These are phyloP conservation scores for Onygenales sp. DNA, from an alignment of 2,329 filamentous ascomycete genomes.

Conservation along the genomic window DNA sequence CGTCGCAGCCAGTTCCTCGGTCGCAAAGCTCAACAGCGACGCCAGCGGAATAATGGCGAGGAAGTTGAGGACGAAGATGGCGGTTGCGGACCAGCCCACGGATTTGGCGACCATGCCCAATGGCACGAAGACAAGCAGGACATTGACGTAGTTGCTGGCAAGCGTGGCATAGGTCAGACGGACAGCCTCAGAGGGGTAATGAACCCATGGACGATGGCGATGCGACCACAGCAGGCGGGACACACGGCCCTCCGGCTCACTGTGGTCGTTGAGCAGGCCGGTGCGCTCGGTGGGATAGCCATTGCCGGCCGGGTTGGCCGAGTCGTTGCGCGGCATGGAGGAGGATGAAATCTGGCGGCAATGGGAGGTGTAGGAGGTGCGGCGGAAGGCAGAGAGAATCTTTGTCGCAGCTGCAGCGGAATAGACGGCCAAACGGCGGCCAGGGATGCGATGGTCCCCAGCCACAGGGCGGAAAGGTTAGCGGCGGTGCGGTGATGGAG, in stretches of 20 bases:
- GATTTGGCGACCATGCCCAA: slow-evolving; percentile 53
- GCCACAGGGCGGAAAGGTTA: slow-evolving; percentile 1
- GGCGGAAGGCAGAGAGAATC: slow-evolving; percentile 12
- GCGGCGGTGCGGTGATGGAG: too few relatives aligned
- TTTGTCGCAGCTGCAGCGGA: slow-evolving; percentile 2
- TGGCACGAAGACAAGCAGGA: slow-evolving; percentile 56
- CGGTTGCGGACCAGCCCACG: slow-evolving; percentile 48
- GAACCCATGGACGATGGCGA: slow-evolving; percentile 27
- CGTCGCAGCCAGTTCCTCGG: slow-evolving; percentile 52
- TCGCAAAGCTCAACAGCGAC: slow-evolving; percentile 54
- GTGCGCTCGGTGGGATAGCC: slow-evolving; percentile 6
- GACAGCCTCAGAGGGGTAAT: slow-evolving; percentile 29
- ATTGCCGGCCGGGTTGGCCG: slow-evolving; percentile 2
- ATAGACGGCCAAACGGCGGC: neutral
- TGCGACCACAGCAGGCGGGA: slow-evolving; percentile 15
- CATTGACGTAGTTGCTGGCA: slow-evolving; percentile 46
- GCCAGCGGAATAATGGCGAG: slow-evolving; percentile 55
- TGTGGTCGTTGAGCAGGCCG: slow-evolving; percentile 5
- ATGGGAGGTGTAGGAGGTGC: slow-evolving; percentile 2
- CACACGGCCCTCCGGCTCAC: neutral
- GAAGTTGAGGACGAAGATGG: slow-evolving; percentile 55
- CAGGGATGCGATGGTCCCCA: neutral
- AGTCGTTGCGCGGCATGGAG: slow-evolving; percentile 5
- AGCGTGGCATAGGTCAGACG: slow-evolving; percentile 36
- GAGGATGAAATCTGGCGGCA: neutral